phyloP scores from a whole-genome alignment of 2,329 filamentous ascomycete genomes.

The Pyrenochaeta sp. region DNA sequence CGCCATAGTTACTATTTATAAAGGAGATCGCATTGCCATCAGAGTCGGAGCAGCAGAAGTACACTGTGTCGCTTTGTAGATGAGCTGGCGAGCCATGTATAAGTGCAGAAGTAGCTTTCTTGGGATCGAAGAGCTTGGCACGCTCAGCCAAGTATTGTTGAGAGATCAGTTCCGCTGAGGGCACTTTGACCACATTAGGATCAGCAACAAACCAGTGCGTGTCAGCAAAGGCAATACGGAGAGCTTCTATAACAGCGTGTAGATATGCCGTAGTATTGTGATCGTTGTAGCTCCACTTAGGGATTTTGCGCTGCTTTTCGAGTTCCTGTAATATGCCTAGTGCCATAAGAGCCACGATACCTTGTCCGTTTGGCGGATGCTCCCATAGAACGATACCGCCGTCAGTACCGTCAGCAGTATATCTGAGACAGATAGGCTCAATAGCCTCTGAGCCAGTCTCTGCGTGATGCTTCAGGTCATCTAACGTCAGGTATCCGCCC shows the following conservation, averaged over 20 bases:
- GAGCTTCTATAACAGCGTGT: conserved; percentile 85
- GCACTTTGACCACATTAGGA: conserved; percentile 75
- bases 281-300: conserved; percentile 72
- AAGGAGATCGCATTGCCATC: conserved; percentile 92
- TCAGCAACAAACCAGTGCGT: conserved; percentile 91
- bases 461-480: conserved; percentile 82
- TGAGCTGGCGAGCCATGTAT: conserved; percentile 80
- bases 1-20: conserved; percentile 94
- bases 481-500: conserved; percentile 79
- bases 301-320: conserved; percentile 77
- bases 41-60: conserved; percentile 84
- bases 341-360: conserved; percentile 93
- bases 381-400: conserved; percentile 87
- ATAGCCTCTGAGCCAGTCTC: conserved; percentile 78
- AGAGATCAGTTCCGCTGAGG: conserved; percentile 73
- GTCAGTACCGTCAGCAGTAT: conserved; percentile 70
- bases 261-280: conserved; percentile 81
- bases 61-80: conserved; percentile 89
- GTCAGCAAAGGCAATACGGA: conserved; percentile 91
- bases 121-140: conserved; percentile 67
- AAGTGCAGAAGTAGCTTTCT: conserved; percentile 61
- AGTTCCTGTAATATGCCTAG: conserved; percentile 90
- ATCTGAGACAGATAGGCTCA: conserved; percentile 83
- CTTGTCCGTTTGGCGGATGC: conserved; percentile 95
- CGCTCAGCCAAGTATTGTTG: conserved; percentile 78